A percentile compares a stretch with the other conserved stretches of the same genome.
Evolutionary conservation across 2,329 filamentous ascomycete genomes (phyloP).

Genomic region (Seiridium cupressi): DNA sequence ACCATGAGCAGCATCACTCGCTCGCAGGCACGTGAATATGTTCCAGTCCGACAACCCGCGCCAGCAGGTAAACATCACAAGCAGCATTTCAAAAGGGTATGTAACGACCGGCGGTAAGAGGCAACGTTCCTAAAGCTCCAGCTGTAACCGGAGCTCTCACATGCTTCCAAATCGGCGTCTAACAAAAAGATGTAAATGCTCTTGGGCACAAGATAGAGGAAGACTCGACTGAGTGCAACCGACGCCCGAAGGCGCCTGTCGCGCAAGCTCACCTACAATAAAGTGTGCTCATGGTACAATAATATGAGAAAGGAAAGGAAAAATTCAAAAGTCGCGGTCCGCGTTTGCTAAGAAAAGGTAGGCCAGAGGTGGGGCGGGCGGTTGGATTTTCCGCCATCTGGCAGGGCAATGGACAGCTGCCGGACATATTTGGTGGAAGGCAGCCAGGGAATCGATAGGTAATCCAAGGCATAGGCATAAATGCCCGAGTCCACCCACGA

Average conservation of each 20-base stretch:
- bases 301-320: conserved; percentile 36
- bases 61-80: too few species aligned
- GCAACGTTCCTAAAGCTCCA: conserved; percentile 57
- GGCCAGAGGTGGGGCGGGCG: neutral
- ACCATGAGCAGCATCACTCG: too few species aligned
- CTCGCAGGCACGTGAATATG: too few species aligned
- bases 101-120: conserved; percentile 76
- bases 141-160: conserved; percentile 44
- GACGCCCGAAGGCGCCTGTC: conserved; percentile 32
- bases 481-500: too few species aligned
- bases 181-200: conserved; percentile 34
- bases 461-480: neutral
- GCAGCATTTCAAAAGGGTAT: conserved; percentile 30
- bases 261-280: conserved; percentile 71
- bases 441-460: neutral
- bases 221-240: conserved; percentile 56
- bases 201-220: conserved; percentile 74
- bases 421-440: too few species aligned
- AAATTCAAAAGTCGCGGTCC: conserved; percentile 9
- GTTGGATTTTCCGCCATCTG: neutral
- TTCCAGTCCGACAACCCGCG: too few species aligned
- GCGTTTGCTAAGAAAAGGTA: neutral
- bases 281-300: conserved; percentile 67
- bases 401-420: neutral
- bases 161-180: conserved; percentile 70